Conservation (phyloP, 768 basidiomycete genomes). For the Russula vinacea region DNA sequence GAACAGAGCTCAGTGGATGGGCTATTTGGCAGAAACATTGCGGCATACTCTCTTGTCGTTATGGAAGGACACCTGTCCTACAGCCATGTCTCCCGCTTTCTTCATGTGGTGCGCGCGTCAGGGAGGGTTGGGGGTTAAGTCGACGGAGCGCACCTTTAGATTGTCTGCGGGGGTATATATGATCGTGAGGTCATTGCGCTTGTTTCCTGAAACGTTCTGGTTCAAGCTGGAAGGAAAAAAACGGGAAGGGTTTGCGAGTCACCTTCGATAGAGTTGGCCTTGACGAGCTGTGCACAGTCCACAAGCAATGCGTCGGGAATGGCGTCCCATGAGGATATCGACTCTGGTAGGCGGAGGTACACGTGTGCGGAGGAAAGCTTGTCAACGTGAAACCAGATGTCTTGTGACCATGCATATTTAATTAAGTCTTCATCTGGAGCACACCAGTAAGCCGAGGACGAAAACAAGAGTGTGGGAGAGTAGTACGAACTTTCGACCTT, state of each 20-base stretch:
- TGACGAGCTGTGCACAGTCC: slow-evolving; percentile 93
- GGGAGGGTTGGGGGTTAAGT: background rate
- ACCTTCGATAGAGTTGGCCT: slow-evolving; percentile 98
- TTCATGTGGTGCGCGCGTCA: slow-evolving; percentile 34
- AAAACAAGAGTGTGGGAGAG: background rate
- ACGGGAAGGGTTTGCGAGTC: slow-evolving; percentile 2
- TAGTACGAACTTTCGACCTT: slow-evolving; percentile 83
- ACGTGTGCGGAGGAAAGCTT: slow-evolving; percentile 96
- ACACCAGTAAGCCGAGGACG: slow-evolving; percentile 3
- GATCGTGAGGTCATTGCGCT: slow-evolving; percentile 88
- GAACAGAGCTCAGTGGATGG: slow-evolving; percentile 6
- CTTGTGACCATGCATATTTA: slow-evolving; percentile 85
- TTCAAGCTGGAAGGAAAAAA: background rate
- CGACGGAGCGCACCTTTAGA: slow-evolving; percentile 61
- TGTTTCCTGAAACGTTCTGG: slow-evolving; percentile 63
- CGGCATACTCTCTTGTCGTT: slow-evolving; percentile 72
- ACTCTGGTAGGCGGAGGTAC: slow-evolving; percentile 82
- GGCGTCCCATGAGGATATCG: slow-evolving; percentile 79
- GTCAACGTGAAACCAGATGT: slow-evolving; percentile 96
- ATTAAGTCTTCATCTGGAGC: slow-evolving; percentile 88
- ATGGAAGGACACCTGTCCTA: slow-evolving; percentile 94
- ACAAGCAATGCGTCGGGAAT: slow-evolving; percentile 74
- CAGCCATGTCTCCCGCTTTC: slow-evolving; percentile 99
- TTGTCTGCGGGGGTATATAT: slow-evolving; percentile 94
- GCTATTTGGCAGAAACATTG: background rate